Evolutionary conservation across 2,329 filamentous ascomycete genomes (phyloP), one percentile per base, ranked within the genome.

Genomic region (Lojkania enalia): DNA sequence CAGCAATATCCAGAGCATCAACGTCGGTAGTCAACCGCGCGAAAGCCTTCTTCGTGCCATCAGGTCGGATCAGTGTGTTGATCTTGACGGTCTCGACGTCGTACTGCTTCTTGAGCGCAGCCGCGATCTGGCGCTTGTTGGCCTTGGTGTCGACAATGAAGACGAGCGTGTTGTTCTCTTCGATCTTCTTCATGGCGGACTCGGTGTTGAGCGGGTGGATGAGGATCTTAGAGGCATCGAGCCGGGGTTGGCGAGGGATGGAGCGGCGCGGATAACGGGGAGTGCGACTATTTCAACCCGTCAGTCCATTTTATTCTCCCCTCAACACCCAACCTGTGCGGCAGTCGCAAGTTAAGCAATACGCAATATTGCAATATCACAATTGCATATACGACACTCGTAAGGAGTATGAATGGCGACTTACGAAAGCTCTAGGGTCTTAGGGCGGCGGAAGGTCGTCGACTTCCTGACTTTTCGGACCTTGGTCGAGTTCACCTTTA

Each of bases 131-230:
- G 74, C 90, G 86, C 89, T 99, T 99, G 86, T 99, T 99, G 76
- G 92, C 86, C 67, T 72, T 71, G 76, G 92, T 80, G 66, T 96
- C 88, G 71, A 95, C 90, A 66, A 96, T 95, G 84, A 96, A 96
- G 73, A 95, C 90, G 41, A 99, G 85, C 63, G 94, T 99, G 85
- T 99, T 99, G 86, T 99, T 91, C 87, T 99, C 94, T 84, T 99
- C 94, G 67, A 99, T 96, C 88, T 96, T 96, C 90, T 99, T 99
- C 92, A 99, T 97, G 71, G 95, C 94, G 72, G 87, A 94, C 87
- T 99, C 94, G 52, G 94, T 99, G 87, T 99, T 99, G 73, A 99
- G 84, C 62, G 94, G 66, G 94, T 96, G 90, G 72, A 97, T 82
- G 76, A 99, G 87, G 75, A 97, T 83, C 86, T 95, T 96, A 84